Evolutionary conservation across 2,329 filamentous ascomycete genomes (phyloP).

Genomic region (Orbilia ellipsospora): DNA sequence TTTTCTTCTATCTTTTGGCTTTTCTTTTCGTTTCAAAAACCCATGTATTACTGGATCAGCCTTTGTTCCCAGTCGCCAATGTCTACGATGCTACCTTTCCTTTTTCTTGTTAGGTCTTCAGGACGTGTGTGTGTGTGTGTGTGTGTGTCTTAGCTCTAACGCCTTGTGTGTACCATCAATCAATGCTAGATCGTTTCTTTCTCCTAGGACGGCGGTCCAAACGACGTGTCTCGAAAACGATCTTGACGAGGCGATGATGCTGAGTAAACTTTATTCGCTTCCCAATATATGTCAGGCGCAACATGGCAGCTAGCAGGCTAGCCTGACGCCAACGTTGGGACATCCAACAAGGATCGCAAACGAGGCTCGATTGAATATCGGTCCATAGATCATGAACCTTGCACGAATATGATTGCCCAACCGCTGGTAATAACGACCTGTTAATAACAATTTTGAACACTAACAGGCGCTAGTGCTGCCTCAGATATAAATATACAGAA

Average conservation of each 20-base stretch:
- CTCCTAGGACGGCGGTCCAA: constrained; percentile 21
- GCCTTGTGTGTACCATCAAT: constrained; percentile 38
- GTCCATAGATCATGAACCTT: no score
- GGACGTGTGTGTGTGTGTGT: constrained; percentile 20
- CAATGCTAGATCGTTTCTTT: constrained; percentile 44
- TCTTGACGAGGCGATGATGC: no score
- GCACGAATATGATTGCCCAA: no score
- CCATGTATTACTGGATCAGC: constrained; percentile 36
- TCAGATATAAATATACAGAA: no score
- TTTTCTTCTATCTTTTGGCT: constrained; percentile 3
- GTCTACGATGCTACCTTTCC: constrained; percentile 17
- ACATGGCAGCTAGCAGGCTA: no score
- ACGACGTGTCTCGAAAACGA: neutral
- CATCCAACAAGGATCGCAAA: no score
- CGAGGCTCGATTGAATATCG: no score
- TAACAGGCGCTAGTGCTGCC: neutral
- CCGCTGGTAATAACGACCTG: neutral
- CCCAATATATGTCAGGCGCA: no score
- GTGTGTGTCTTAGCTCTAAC: constrained; percentile 36
- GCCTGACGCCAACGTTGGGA: no score
- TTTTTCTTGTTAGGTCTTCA: constrained; percentile 17
- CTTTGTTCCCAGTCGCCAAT: constrained; percentile 28
- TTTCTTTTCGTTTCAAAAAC: constrained; percentile 14
- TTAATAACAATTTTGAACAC: neutral
- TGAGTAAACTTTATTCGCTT: no score